Base-by-base conservation (phyloP, 352 stramenopile genomes). In the Phytopythium ostracodes region DNA sequence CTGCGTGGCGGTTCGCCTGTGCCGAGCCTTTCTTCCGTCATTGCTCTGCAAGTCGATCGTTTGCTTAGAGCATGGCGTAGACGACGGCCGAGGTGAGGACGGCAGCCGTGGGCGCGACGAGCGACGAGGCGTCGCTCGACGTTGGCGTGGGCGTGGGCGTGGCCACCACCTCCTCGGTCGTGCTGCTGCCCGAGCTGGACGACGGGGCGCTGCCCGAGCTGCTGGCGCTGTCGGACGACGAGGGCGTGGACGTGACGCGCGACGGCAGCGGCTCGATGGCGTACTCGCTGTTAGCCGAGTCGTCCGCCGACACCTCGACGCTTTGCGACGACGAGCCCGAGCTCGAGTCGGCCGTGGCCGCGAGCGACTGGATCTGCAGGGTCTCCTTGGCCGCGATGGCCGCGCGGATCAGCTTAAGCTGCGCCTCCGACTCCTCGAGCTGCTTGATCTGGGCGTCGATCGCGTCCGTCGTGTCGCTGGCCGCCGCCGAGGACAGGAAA, bases 41-140 rank as follows among this genome's bases (percentile, higher is more conserved):
- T n/a, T n/a, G n/a, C n/a, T n/a, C n/a, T n/a, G n/a, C n/a, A n/a
- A n/a, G n/a, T n/a, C 38, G 47, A 59, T 66, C 35, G 58, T 7
- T 54, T 60, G 53, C 67, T 75, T 75, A 78, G n/a, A 78, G 65
- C 60, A 78, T 68, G 46, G 56, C 62, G 62, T 73, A 78, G 50
- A 67, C 65, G 49, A 68, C 60, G 31, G 57, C 68, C 22, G 67
- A 64, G 57, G 73, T 58, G 44, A 75, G 47, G 7, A 55, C 68
- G 62, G 71, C 60, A 44, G 65, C 65, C 27, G 65, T 68, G 36
- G 71, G 65, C 42, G 46, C 57, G 38, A 75, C 50, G 4, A 58
- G 33, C 58, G 33, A 51, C 14, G 38, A 51, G 2, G 49, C 50
- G 25, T 55, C 66, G 27, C 56, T 67, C 47, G 65, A 60, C 18